Conservation (phyloP, 805 yeast genomes). For the Priceomyces medius region DNA sequence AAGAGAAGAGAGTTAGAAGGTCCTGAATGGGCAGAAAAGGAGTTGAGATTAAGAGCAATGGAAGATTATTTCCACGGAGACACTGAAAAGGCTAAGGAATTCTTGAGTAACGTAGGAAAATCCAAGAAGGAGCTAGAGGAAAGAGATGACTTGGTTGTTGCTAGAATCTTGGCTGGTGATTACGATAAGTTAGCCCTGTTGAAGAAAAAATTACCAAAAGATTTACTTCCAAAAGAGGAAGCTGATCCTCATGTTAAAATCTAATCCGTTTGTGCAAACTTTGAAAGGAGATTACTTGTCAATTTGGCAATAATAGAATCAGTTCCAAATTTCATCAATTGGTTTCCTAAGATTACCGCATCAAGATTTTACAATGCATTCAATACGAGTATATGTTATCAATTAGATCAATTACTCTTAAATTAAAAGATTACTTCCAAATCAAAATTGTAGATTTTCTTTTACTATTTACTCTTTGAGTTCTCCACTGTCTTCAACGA, state of each 20-base stretch:
- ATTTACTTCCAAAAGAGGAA: slow-evolving; percentile 37
- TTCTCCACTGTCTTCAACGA: slow-evolving; percentile 59
- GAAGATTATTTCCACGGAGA: slow-evolving; percentile 60
- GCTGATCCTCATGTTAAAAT: slow-evolving; percentile 33
- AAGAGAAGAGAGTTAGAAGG: slow-evolving; percentile 41
- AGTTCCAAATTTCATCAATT: neutral
- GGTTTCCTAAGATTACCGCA: neutral
- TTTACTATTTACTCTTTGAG: slow-evolving; percentile 7
- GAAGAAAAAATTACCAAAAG: slow-evolving; percentile 47
- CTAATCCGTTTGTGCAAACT: slow-evolving; percentile 15
- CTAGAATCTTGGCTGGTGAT: slow-evolving; percentile 79
- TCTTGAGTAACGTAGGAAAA: slow-evolving; percentile 52
- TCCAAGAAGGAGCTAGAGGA: slow-evolving; percentile 56
- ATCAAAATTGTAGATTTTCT: neutral
- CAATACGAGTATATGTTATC: slow-evolving; percentile 4
- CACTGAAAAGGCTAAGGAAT: slow-evolving; percentile 50
- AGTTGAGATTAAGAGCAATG: slow-evolving; percentile 71
- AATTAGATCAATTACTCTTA: slow-evolving; percentile 4
- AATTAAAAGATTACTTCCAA: neutral
- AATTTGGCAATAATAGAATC: slow-evolving; percentile 1
- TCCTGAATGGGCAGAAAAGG: slow-evolving; percentile 81
- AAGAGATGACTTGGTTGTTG: slow-evolving; percentile 76
- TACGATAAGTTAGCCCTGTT: slow-evolving; percentile 68
- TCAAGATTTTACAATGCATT: slow-evolving; percentile 5
- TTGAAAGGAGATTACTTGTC: neutral